Conservation (phyloP, 345 rosid genomes). For the Laguncularia racemosa region DNA sequence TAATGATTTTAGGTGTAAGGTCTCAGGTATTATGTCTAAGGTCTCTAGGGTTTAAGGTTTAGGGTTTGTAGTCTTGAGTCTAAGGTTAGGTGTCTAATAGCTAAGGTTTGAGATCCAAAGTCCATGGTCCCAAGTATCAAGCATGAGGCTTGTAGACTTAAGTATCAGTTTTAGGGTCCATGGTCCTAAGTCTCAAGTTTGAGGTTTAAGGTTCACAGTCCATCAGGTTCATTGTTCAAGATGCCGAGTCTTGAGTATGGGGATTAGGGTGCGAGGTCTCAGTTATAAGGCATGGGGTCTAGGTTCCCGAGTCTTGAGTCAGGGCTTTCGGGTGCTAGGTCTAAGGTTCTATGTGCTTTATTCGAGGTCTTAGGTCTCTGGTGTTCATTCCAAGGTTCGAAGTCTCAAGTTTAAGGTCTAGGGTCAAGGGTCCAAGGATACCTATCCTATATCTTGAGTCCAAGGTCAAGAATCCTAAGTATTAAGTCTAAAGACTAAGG, state of each 20-base stretch:
- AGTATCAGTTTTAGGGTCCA: conserved; percentile 13
- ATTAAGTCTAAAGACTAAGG: conserved; percentile 8
- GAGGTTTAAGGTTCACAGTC: conserved; percentile 17
- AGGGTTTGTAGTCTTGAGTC: conserved; percentile 3
- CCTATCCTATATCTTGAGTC: too few relatives aligned
- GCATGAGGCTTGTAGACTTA: conserved; percentile 12
- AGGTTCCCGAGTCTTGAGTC: conserved; percentile 17
- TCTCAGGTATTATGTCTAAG: conserved; percentile 7
- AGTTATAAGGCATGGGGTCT: conserved; percentile 17
- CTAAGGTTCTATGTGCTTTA: too few relatives aligned
- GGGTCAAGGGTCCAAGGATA: conserved; percentile 10
- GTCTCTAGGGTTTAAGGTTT: neutral
- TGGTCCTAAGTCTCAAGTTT: conserved; percentile 16
- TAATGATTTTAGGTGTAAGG: conserved; percentile 16
- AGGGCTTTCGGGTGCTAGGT: conserved; percentile 16
- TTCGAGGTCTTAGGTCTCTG: conserved; percentile 15
- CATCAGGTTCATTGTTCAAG: conserved; percentile 18
- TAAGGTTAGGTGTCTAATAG: conserved; percentile 12
- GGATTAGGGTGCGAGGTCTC: conserved; percentile 21
- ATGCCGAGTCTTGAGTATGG: conserved; percentile 20
- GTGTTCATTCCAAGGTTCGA: conserved; percentile 14
- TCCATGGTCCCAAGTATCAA: conserved; percentile 15
- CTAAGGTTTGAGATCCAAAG: conserved; percentile 19
- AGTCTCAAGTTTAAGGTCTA: conserved; percentile 15
- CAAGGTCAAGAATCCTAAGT: conserved; percentile 4